Base-by-base conservation (phyloP, 768 basidiomycete genomes). In the Coprinellus aureogranulatus region DNA sequence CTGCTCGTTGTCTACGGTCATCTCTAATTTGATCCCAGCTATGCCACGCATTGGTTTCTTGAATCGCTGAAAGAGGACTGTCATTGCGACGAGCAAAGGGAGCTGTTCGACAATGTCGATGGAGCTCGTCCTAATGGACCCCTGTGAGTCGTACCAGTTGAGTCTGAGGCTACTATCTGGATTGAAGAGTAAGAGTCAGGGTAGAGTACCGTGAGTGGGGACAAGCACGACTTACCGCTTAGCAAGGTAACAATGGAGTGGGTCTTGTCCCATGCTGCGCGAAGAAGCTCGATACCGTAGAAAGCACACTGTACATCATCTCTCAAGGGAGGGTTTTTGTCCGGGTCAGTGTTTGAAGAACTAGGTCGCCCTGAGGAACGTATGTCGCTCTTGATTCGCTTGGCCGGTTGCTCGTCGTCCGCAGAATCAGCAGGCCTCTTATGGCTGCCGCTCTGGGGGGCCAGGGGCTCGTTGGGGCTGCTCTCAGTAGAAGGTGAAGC, bases 141-240 rank as follows among this genome's bases (percentile, higher is more conserved):
- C 53, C 14, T 54, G 53, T n/a, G 53, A n/a, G 41, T 54, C 53
- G 40, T 54, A 54, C 8, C 41, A 54, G 18, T 23, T 4, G 14
- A 54, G 16, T 14, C 37, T 27, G 2, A 54, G 26, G 14, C 6
- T 18, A 12, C 44, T 11, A 40, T 54, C 53, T 54, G 40, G 5
- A 5, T 44, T 34, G 8, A n/a, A 10, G 23, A 16, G 20, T 20
- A 42, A 27, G 25, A 18, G 20, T 4, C 44, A 18, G 16, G n/a
- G 20, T n/a, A 11, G 4, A 3, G 23, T 11, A 14, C 14, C 26
- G 10, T 18, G 11, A 23, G n/a, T 8, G 18, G 23, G 16, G n/a
- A n/a, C n/a, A 30, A 16, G 34, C 2, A n/a, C 23, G 5, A 28
- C 53, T 2, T 22, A 54, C 53, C 53, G 18, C 1, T 28, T 11